Conservation (phyloP, 306 rosid species). For the Castanopsis chinensis region DNA sequence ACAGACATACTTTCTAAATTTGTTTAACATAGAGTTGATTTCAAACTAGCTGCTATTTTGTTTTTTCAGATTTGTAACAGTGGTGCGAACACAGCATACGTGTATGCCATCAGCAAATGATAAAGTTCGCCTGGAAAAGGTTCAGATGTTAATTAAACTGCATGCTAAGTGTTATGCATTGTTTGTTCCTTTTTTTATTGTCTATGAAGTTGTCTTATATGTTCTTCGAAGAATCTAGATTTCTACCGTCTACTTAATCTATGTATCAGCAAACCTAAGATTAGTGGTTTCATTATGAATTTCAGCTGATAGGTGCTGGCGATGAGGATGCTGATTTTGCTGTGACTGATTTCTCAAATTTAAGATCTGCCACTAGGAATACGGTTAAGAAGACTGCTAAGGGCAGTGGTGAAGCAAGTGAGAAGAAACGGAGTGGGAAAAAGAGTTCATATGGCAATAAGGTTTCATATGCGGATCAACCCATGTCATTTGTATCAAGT, state of each 20-base stretch:
- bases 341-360: slow-evolving; percentile 39
- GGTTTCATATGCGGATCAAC: slow-evolving; percentile 52
- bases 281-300: slow-evolving; percentile 1
- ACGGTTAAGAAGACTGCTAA: slow-evolving; percentile 43
- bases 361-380: slow-evolving; percentile 40
- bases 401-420: slow-evolving; percentile 44
- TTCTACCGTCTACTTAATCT: background rate
- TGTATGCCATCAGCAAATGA: slow-evolving; percentile 78
- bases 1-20: background rate
- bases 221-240: background rate
- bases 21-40: background rate
- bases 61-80: slow-evolving; percentile 74
- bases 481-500: slow-evolving; percentile 75
- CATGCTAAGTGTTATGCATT: slow-evolving; percentile 14
- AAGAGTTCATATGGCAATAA: slow-evolving; percentile 22
- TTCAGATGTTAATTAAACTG: slow-evolving; percentile 23
- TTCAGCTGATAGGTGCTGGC: slow-evolving; percentile 68
- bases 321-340: slow-evolving; percentile 66
- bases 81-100: slow-evolving; percentile 62
- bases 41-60: slow-evolving; percentile 20
- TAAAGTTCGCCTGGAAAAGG: slow-evolving; percentile 74
- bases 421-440: slow-evolving; percentile 45
- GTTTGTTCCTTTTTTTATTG: background rate
- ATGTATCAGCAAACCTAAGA: background rate
- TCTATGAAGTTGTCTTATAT: no score